These are phyloP conservation scores for Cymbopogon flexuosus DNA, from an alignment of 202 grass and related monocot genomes.

Conservation along the genomic window DNA sequence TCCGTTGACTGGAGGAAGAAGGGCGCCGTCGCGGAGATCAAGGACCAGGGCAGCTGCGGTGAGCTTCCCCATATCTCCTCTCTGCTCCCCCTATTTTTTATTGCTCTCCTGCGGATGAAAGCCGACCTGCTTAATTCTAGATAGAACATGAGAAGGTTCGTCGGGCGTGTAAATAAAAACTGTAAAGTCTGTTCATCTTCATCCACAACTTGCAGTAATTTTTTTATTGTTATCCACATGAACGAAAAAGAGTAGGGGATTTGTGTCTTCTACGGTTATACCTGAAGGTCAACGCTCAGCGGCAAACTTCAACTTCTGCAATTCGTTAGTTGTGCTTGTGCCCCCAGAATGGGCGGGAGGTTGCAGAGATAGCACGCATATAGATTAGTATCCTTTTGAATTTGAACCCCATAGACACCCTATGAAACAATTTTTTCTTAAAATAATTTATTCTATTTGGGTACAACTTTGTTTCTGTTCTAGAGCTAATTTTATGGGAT, in stretches of 20 bases:
- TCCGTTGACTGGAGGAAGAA: conserved; percentile 77
- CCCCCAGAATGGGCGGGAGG: background rate
- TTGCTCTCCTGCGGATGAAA: background rate
- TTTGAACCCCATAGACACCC: background rate
- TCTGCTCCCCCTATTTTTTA: no score
- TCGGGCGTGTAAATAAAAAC: background rate
- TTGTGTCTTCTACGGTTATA: background rate
- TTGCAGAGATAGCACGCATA: background rate
- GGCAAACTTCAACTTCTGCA: background rate
- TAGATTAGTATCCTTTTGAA: background rate
- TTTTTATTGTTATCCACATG: conserved; percentile 1
- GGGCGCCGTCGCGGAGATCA: conserved; percentile 57
- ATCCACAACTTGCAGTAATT: conserved; percentile 3
- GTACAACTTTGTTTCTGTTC: background rate
- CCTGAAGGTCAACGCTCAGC: background rate
- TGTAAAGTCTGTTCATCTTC: background rate
- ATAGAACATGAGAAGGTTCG: background rate
- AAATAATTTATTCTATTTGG: background rate
- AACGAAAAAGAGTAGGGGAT: background rate
- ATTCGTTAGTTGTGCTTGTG: background rate
- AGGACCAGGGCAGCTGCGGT: conserved; percentile 87
- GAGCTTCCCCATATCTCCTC: conserved; percentile 14
- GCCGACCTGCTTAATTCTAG: background rate
- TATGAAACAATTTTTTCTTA: background rate
- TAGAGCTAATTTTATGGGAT: background rate